Evolutionary conservation across 2,329 filamentous ascomycete genomes (phyloP).

Genomic region (Alternaria sp.): DNA sequence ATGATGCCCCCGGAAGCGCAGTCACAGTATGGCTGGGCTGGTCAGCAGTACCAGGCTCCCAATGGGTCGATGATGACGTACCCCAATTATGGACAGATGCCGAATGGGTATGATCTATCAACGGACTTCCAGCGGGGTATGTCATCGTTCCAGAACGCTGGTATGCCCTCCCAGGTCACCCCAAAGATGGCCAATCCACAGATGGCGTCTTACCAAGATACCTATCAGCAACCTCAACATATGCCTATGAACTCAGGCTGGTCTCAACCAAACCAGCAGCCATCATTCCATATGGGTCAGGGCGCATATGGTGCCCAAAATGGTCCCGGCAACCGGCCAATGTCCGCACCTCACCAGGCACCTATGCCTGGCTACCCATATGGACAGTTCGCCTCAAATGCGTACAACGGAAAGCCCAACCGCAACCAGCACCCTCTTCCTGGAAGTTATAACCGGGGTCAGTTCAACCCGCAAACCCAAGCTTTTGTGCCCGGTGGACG

Average conservation of each 20-base stretch:
- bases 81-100: constrained; percentile 34
- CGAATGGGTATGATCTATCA: constrained; percentile 53
- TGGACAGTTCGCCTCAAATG: constrained; percentile 75
- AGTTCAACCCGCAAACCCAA: constrained; percentile 93
- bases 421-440: constrained; percentile 83
- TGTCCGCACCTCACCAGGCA: constrained; percentile 46
- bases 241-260: constrained; percentile 41
- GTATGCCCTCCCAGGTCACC: constrained; percentile 43
- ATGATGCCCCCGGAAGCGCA: constrained; percentile 49
- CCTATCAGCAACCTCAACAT: constrained; percentile 39
- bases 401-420: constrained; percentile 65
- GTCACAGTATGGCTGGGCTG: constrained; percentile 44
- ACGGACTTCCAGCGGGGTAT: constrained; percentile 56
- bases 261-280: constrained; percentile 42
- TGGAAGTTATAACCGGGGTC: constrained; percentile 81
- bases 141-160: constrained; percentile 51
- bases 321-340: constrained; percentile 38
- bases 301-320: constrained; percentile 32
- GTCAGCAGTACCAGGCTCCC: constrained; percentile 38
- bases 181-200: constrained; percentile 47
- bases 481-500: constrained; percentile 78
- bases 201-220: constrained; percentile 44
- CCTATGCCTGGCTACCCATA: constrained; percentile 69
- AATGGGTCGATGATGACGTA: constrained; percentile 37
- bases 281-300: constrained; percentile 35